These are phyloP conservation scores for Albizia julibrissin DNA, from an alignment of 306 rosid species.

Conservation along the genomic window DNA sequence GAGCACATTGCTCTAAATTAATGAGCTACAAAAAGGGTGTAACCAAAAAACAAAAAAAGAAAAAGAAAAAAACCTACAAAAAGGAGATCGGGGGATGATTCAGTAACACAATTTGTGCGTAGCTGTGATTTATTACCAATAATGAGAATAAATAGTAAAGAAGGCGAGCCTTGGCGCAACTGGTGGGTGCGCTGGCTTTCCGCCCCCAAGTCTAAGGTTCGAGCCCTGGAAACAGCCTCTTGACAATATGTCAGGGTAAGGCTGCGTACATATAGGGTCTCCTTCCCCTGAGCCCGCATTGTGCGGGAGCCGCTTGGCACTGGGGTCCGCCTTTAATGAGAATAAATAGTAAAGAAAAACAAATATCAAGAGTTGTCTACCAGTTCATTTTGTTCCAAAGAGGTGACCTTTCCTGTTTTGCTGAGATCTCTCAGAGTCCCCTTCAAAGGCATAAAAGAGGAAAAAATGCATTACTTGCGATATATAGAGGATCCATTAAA, in stretches of 20 bases:
- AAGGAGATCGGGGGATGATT: not conserved
- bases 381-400: conserved; percentile 58
- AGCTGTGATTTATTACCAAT: not conserved
- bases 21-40: not conserved
- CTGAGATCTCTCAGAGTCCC: conserved; percentile 80
- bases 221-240: no score
- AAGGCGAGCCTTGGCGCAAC: no score
- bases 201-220: no score
- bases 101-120: not conserved
- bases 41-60: no score
- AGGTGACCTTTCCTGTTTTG: conserved; percentile 54
- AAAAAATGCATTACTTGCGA: not conserved
- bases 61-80: not conserved
- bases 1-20: not conserved
- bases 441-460: conserved; percentile 36
- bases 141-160: not conserved
- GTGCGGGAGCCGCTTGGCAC: no score
- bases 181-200: no score
- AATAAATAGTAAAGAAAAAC: not conserved
- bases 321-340: no score
- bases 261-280: no score
- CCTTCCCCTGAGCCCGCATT: no score
- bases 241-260: no score
- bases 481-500: not conserved
- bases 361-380: conserved; percentile 39